Base-by-base conservation (phyloP, 495 filamentous ascomycete species). In the Penicillium turbatum region DNA sequence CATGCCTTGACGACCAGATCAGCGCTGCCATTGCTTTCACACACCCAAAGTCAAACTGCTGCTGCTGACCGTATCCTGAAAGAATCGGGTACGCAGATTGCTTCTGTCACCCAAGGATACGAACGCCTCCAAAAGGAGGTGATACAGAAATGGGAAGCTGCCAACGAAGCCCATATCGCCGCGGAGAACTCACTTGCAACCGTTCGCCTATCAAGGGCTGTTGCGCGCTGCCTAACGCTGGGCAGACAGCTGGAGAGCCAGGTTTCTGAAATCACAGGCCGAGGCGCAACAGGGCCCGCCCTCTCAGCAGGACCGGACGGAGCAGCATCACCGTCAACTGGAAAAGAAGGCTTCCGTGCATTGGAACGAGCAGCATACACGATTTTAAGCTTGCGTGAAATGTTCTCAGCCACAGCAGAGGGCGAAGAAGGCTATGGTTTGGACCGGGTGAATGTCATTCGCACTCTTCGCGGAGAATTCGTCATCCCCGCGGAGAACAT, bases 231-330 rank as follows among this genome's bases (percentile, higher is more conserved):
- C 55, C 73, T 97, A 24, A 81, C 85, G 39, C 76, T 97, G 15
- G 90, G 88, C 0, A 76, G 92, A 27, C 92, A 96, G 72, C 79
- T 98, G 17, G 91, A 97, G 63, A 79, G 86, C 12, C 91, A 96
- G 68, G 81, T 85, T 58, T 74, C 76, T 0, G 88, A 88, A 54
- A 65, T 79, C 60, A 81, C 69, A 43, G 81, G 68, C 17, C 71
- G 74, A 16, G 75, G 72, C 19, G 53, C 56, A 32, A 59, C 24
- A 37, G 61, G 41, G 32, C 57, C 49, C 37, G 41, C 17, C 13
- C 17, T 36, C 35, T 51, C 32, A 54, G 31, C 41, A 53, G 57
- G 48, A 5, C 6, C 40, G n/a, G 70, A 68, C 36, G 65, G 67
- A 1, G 56, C 62, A 6, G 9, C 53, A 24, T 30, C 51, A 24